phyloP scores from a whole-genome alignment of 2,329 filamentous ascomycete species.

The Elsinoe australis region DNA sequence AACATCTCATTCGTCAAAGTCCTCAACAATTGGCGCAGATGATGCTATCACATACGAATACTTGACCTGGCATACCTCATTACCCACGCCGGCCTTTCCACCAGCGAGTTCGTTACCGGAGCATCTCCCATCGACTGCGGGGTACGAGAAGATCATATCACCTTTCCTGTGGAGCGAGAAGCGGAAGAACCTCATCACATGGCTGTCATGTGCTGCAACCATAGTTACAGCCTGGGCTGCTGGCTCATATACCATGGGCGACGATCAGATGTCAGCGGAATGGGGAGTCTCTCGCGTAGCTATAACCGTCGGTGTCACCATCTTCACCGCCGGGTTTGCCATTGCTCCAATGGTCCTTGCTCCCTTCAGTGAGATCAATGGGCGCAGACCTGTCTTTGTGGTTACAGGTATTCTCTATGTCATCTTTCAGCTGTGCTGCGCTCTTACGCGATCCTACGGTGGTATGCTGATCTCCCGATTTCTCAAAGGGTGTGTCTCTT shows the following conservation, averaged over 20 bases:
- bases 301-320: constrained; percentile 67
- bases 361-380: constrained; percentile 82
- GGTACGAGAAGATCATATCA: constrained; percentile 55
- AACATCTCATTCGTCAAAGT: constrained; percentile 3
- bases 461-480: constrained; percentile 72
- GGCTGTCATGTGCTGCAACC: constrained; percentile 68
- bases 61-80: constrained; percentile 53
- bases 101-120: constrained; percentile 28
- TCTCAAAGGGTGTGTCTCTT: constrained; percentile 67
- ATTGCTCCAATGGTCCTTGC: constrained; percentile 81
- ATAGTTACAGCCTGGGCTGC: constrained; percentile 72
- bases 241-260: constrained; percentile 68
- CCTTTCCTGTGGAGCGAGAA: constrained; percentile 65
- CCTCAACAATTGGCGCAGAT: constrained; percentile 12
- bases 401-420: constrained; percentile 65
- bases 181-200: constrained; percentile 64
- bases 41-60: constrained; percentile 48
- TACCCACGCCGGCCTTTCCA: constrained; percentile 42
- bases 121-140: constrained; percentile 49
- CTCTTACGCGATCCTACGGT: constrained; percentile 58
- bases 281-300: constrained; percentile 60
- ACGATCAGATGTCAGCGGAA: constrained; percentile 56
- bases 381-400: constrained; percentile 74
- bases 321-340: constrained; percentile 74
- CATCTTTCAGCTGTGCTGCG: constrained; percentile 63